A percentile compares a stretch with the other conserved stretches of the same genome.
These are phyloP conservation scores for Aspergillus sp. DNA, from an alignment of 2,329 filamentous ascomycete genomes.

Conservation along the genomic window DNA sequence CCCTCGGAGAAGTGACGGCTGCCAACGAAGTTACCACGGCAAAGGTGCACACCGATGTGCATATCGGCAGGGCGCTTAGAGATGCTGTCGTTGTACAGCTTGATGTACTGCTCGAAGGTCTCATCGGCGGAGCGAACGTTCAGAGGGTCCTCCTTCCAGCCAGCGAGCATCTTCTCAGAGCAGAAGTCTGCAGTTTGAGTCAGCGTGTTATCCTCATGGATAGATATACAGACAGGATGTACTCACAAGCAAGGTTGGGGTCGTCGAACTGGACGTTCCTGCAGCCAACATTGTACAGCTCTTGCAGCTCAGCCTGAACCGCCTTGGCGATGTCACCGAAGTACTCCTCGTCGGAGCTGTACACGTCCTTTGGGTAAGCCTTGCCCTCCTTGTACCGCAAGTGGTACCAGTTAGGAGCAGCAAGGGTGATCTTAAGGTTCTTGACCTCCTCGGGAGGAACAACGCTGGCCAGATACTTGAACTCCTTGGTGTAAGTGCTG, in stretches of 20 bases:
- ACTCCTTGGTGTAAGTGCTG: slow-evolving; percentile 59
- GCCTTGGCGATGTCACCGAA: slow-evolving; percentile 66
- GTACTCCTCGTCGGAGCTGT: slow-evolving; percentile 61
- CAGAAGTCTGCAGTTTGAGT: slow-evolving; percentile 62
- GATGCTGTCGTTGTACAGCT: slow-evolving; percentile 73
- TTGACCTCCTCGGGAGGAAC: slow-evolving; percentile 63
- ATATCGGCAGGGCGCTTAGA: slow-evolving; percentile 65
- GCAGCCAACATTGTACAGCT: slow-evolving; percentile 63
- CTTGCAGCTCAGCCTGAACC: slow-evolving; percentile 63
- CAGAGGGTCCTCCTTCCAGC: slow-evolving; percentile 67
- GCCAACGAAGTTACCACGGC: slow-evolving; percentile 66
- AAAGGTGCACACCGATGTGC: slow-evolving; percentile 76
- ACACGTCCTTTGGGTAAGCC: slow-evolving; percentile 60
- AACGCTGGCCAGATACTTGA: slow-evolving; percentile 60
- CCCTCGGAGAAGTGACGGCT: slow-evolving; percentile 68
- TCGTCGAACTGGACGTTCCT: slow-evolving; percentile 70
- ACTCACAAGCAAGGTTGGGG: slow-evolving; percentile 66
- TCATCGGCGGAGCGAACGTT: slow-evolving; percentile 70
- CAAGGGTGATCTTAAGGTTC: slow-evolving; percentile 68
- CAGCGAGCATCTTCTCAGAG: slow-evolving; percentile 68
- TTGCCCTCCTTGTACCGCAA: slow-evolving; percentile 59
- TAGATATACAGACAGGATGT: slow-evolving; percentile 35
- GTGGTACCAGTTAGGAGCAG: slow-evolving; percentile 70
- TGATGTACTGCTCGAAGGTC: slow-evolving; percentile 73
- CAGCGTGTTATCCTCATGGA: neutral